Evolutionary conservation across 768 basidiomycete genomes (phyloP).

Genomic region (Phanerochaete carnosa): DNA sequence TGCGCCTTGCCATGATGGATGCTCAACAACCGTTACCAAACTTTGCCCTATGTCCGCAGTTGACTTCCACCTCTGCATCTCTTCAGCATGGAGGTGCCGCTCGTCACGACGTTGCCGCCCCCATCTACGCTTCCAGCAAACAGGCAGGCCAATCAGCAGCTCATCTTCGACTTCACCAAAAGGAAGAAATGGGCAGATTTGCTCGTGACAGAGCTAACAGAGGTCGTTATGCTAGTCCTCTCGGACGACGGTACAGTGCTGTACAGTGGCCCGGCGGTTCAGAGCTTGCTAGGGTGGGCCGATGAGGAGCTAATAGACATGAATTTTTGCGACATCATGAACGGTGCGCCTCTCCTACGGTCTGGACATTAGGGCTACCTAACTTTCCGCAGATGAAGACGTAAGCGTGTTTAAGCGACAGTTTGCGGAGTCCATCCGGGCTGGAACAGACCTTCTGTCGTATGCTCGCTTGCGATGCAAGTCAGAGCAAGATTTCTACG

Average conservation of each 20-base stretch:
- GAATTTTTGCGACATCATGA: conserved; percentile 61
- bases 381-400: conserved; percentile 48
- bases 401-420: conserved; percentile 38
- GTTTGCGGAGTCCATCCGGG: conserved; percentile 54
- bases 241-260: conserved; percentile 60
- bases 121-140: not conserved
- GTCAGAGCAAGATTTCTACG: conserved; percentile 25
- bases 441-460: conserved; percentile 47
- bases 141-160: not conserved
- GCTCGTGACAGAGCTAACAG: conserved; percentile 70
- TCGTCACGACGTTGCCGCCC: not conserved
- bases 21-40: too few relatives aligned
- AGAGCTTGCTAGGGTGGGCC: conserved; percentile 75
- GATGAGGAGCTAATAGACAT: conserved; percentile 69
- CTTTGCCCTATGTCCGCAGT: too few relatives aligned
- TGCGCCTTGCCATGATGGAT: too few relatives aligned
- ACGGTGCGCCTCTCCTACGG: conserved; percentile 40
- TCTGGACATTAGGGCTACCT: not conserved
- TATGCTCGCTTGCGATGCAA: conserved; percentile 61
- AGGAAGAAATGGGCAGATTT: conserved; percentile 86
- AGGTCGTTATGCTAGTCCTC: conserved; percentile 66
- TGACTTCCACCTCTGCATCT: not conserved
- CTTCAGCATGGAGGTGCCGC: not conserved
- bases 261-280: conserved; percentile 65
- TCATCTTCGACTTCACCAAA: conserved; percentile 76